Evolutionary conservation across 306 rosid genomes (phyloP), one percentile per base, ranked within the genome.

Genomic region (Phaseolus lunatus): DNA sequence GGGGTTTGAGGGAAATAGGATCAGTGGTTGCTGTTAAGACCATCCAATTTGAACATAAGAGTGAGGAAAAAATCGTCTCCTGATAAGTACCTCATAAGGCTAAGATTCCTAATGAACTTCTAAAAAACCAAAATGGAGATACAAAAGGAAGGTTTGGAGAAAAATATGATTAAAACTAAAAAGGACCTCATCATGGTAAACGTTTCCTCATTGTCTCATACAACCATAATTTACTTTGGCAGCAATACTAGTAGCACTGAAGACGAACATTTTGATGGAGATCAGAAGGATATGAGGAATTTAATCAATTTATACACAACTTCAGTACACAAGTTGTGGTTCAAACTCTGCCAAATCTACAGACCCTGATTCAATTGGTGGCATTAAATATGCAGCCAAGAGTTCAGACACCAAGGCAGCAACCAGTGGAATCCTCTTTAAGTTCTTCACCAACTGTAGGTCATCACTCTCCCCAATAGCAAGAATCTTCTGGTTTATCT

Each of bases 301-400:
- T 57, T 57, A 58, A 24, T 58, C 35, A 58, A 61, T 29, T 86
- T 75, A 67, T 84, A 62, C 82, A 80, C 69, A 76, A 79, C 66
- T 76, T 91, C 90, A 95, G 88, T 95, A 92, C 81, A 92, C 97
- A 79, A 95, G 87, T 81, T 74, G 82, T 7, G 97, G 95, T 59
- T 95, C 97, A 57, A 88, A 92, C 77, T 95, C 99, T 9, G 97
- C 97, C 41, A 89, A 81, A 81, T 92, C 99, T 33, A 95, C 94
- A n/a, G 99, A 95, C 80, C 99, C 97, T 13, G 99, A 92, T 44
- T 95, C 99, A 29, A 95, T 85, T 19, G 99, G 99, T 29, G 96
- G 91, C 97, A 95, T 92, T 48, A 92, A 84, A 81, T 95, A 95
- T 3, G 99, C 82, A 24, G 99, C 97, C 85, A 92, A 84, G 74